A percentile compares a stretch with the other conserved stretches of the same genome.
Evolutionary conservation across 2,329 filamentous ascomycete species (phyloP).

Genomic region (Gremmenia infestans): DNA sequence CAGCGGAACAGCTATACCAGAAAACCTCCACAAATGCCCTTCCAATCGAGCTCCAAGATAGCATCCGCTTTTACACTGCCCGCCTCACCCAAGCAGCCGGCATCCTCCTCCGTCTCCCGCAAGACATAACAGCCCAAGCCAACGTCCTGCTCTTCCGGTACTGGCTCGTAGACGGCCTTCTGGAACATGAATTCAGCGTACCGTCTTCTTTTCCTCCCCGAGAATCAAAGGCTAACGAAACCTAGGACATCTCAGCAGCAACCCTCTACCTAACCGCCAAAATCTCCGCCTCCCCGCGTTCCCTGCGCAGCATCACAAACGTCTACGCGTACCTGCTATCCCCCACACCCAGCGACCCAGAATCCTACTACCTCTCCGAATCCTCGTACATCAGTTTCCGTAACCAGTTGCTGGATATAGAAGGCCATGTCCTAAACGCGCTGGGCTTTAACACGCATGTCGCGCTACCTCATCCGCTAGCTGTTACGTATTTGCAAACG

Average conservation of each 20-base stretch:
- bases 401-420: slow-evolving; percentile 62
- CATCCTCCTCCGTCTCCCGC: slow-evolving; percentile 75
- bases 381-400: slow-evolving; percentile 63
- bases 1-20: slow-evolving; percentile 62
- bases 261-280: slow-evolving; percentile 79
- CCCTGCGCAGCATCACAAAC: slow-evolving; percentile 75
- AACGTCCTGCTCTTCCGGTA: slow-evolving; percentile 78
- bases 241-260: slow-evolving; percentile 74
- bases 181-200: slow-evolving; percentile 50
- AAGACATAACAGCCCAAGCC: slow-evolving; percentile 80
- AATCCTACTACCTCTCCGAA: slow-evolving; percentile 67
- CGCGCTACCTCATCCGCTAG: slow-evolving; percentile 77
- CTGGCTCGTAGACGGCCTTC: slow-evolving; percentile 57
- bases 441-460: slow-evolving; percentile 82
- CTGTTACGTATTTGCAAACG: slow-evolving; percentile 88
- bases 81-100: slow-evolving; percentile 74
- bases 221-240: slow-evolving; percentile 14
- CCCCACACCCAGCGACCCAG: slow-evolving; percentile 46
- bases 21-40: slow-evolving; percentile 52
- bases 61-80: slow-evolving; percentile 66
- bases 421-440: slow-evolving; percentile 69
- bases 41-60: slow-evolving; percentile 65
- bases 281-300: slow-evolving; percentile 69
- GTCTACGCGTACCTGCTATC: slow-evolving; percentile 79
- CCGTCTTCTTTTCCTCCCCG: slow-evolving; percentile 8